Evolutionary conservation across 495 filamentous ascomycete genomes (phyloP).

Genomic region (Alectoria sarmentosa): DNA sequence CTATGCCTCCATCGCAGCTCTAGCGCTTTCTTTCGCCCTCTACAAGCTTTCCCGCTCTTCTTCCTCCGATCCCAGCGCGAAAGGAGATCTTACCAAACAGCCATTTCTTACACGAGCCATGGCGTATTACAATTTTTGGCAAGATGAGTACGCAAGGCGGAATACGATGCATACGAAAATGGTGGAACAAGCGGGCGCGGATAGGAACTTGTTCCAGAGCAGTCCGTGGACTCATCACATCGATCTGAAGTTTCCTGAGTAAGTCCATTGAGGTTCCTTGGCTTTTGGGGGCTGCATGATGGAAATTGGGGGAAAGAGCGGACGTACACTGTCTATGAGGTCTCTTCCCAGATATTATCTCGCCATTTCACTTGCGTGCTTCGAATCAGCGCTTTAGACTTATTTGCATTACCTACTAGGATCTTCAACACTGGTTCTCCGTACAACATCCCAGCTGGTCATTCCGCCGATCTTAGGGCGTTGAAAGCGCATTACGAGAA

Average conservation of each 20-base stretch:
- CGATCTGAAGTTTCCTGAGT: constrained; percentile 63
- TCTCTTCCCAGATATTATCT: neutral
- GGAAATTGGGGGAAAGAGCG: neutral
- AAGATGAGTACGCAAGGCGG: constrained; percentile 48
- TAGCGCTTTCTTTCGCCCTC: constrained; percentile 50
- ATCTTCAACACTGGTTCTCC: constrained; percentile 55
- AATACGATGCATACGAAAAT: constrained; percentile 57
- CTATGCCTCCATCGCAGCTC: constrained; percentile 53
- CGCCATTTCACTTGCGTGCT: neutral
- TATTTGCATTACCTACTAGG: constrained; percentile 31
- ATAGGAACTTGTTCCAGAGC: constrained; percentile 59
- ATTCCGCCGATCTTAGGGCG: constrained; percentile 50
- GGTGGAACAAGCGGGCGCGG: constrained; percentile 62
- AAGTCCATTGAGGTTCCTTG: constrained; percentile 27
- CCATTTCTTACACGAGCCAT: constrained; percentile 54
- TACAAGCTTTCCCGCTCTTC: constrained; percentile 44
- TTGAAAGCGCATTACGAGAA: constrained; percentile 58
- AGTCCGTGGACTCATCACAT: constrained; percentile 39
- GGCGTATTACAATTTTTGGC: constrained; percentile 41
- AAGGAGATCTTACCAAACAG: constrained; percentile 40
- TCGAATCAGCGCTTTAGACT: neutral
- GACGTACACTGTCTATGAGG: neutral
- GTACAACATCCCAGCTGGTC: constrained; percentile 57
- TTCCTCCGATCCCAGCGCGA: constrained; percentile 16
- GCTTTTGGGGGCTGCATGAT: neutral